phyloP scores from a whole-genome alignment of 2,329 filamentous ascomycete genomes.

The Hypoxylon sp. region DNA sequence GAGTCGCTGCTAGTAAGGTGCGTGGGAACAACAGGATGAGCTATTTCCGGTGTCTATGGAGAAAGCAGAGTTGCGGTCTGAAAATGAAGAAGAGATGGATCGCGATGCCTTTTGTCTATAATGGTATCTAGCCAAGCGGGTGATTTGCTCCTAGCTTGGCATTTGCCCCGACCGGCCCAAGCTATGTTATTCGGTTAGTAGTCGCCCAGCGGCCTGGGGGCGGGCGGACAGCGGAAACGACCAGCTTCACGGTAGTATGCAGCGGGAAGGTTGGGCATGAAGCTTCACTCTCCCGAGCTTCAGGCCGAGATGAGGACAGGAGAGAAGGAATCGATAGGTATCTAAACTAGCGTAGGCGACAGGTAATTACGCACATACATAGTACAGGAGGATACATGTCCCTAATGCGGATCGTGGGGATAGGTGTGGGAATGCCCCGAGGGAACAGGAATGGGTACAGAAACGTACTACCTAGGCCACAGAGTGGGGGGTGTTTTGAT shows the following conservation, averaged over 20 bases:
- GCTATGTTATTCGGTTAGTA: constrained; percentile 14
- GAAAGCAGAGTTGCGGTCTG: constrained; percentile 1
- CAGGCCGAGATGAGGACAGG: constrained; percentile 13
- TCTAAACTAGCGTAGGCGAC: constrained; percentile 9
- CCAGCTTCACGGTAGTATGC: constrained; percentile 18
- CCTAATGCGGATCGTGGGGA: constrained; percentile 30
- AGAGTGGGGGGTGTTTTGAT: constrained; percentile 26
- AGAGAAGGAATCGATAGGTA: constrained; percentile 3
- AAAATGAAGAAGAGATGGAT: constrained; percentile 1
- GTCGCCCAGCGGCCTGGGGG: constrained; percentile 17
- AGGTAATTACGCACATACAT: constrained; percentile 23
- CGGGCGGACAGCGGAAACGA: constrained; percentile 10
- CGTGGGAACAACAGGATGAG: not conserved
- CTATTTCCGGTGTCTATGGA: constrained; percentile 1
- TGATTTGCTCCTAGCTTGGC: constrained; percentile 27
- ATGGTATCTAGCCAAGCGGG: constrained; percentile 4
- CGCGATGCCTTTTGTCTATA: constrained; percentile 8
- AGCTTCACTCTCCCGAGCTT: constrained; percentile 14
- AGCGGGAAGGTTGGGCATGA: constrained; percentile 26
- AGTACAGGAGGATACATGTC: constrained; percentile 14
- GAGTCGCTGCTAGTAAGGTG: not conserved
- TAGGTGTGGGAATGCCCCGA: constrained; percentile 26
- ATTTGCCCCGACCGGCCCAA: constrained; percentile 13
- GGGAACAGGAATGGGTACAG: constrained; percentile 1
- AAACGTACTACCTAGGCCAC: not conserved